A percentile compares a stretch with the other conserved stretches of the same genome.
Conservation (phyloP, 805 yeast genomes). For the Candida silvicultrix region DNA sequence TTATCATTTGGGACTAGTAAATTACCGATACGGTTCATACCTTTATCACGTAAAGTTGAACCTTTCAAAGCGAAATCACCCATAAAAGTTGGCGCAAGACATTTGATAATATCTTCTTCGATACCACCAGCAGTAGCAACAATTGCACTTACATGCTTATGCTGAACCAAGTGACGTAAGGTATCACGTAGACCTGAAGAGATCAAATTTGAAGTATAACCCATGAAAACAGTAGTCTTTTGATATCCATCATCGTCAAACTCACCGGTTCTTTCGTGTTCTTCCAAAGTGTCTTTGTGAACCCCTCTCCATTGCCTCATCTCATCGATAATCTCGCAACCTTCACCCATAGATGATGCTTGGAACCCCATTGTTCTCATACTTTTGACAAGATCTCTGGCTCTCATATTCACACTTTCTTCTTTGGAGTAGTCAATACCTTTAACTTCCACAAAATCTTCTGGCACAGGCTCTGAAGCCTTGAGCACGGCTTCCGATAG, state of each 20-base stretch:
- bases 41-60: slow-evolving; percentile 77
- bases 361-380: slow-evolving; percentile 98
- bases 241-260: slow-evolving; percentile 75
- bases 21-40: slow-evolving; percentile 97
- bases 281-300: slow-evolving; percentile 60
- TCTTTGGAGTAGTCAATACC: slow-evolving; percentile 89
- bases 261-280: slow-evolving; percentile 65
- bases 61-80: slow-evolving; percentile 89
- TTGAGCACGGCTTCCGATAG: slow-evolving; percentile 91
- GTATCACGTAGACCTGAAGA: slow-evolving; percentile 94
- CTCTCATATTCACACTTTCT: slow-evolving; percentile 69
- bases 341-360: slow-evolving; percentile 78
- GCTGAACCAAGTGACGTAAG: slow-evolving; percentile 80
- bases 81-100: slow-evolving; percentile 92
- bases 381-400: slow-evolving; percentile 67
- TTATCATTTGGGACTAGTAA: slow-evolving; percentile 95
- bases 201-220: slow-evolving; percentile 93
- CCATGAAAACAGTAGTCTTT: slow-evolving; percentile 87
- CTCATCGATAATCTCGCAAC: slow-evolving; percentile 86
- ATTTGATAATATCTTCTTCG: slow-evolving; percentile 95
- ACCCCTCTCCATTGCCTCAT: slow-evolving; percentile 95
- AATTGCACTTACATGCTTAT: slow-evolving; percentile 90
- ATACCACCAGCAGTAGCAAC: slow-evolving; percentile 99
- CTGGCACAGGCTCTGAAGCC: slow-evolving; percentile 82
- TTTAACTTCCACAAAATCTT: slow-evolving; percentile 65